These are phyloP conservation scores for Chlorencoelia australis DNA, from an alignment of 2,329 filamentous ascomycete species.

Conservation along the genomic window DNA sequence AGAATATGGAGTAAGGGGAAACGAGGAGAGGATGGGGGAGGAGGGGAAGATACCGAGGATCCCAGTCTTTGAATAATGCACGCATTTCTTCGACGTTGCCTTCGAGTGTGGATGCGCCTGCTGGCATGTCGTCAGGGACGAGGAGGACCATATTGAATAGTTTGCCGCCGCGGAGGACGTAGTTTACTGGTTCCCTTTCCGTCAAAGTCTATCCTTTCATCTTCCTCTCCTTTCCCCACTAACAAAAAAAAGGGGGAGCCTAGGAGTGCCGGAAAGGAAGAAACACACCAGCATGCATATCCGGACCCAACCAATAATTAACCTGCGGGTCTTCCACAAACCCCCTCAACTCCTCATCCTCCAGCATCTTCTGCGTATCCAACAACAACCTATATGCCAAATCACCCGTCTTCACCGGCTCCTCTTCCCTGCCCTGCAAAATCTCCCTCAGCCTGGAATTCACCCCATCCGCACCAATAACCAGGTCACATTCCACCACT, in stretches of 20 bases:
- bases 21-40: not conserved
- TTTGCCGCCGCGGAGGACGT: conserved; percentile 34
- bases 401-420: conserved; percentile 36
- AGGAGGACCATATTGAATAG: conserved; percentile 37
- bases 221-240: too few species aligned
- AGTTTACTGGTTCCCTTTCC: conserved; percentile 30
- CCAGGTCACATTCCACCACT: conserved; percentile 27
- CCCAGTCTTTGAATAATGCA: conserved; percentile 34
- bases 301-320: conserved; percentile 38
- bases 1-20: not conserved
- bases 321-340: conserved; percentile 33
- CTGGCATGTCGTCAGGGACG: conserved; percentile 30
- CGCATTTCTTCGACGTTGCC: conserved; percentile 33
- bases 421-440: conserved; percentile 35
- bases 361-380: conserved; percentile 32
- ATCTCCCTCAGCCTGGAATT: conserved; percentile 30
- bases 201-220: not conserved
- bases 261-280: too few species aligned
- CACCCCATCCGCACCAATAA: conserved; percentile 34
- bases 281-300: conserved; percentile 33
- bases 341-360: conserved; percentile 32
- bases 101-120: conserved; percentile 29
- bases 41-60: conserved; percentile 23
- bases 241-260: too few species aligned
- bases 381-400: conserved; percentile 37